Conservation (phyloP, 768 basidiomycete genomes). For the Phaeotremella fagi region DNA sequence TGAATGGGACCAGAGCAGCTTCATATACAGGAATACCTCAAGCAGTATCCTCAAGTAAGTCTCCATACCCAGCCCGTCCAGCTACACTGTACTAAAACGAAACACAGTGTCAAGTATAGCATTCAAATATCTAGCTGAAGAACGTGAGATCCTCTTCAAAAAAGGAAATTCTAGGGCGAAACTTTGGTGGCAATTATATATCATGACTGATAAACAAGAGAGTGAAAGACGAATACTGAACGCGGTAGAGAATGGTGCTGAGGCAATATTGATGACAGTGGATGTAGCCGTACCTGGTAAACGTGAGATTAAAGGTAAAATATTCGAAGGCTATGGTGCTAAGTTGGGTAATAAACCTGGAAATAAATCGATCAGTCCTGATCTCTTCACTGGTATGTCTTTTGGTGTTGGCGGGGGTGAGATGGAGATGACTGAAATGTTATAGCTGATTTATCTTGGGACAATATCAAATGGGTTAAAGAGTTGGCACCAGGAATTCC, state of each 20-base stretch:
- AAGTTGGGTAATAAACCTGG: background rate
- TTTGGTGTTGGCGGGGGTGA: background rate
- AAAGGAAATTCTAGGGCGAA: background rate
- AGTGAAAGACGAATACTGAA: background rate
- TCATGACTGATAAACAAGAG: background rate
- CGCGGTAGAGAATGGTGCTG: background rate
- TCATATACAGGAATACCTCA: background rate
- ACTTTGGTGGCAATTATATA: background rate
- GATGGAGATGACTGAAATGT: too few relatives aligned
- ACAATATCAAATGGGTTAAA: background rate
- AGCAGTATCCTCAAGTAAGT: background rate
- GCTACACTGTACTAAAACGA: background rate
- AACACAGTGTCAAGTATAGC: background rate
- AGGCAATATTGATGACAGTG: background rate
- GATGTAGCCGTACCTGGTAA: background rate
- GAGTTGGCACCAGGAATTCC: background rate
- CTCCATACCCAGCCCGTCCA: background rate
- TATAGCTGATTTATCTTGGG: background rate
- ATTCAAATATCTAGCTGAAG: background rate
- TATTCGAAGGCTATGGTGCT: background rate
- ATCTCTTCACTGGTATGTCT: background rate
- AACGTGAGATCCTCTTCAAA: background rate
- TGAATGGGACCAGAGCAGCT: background rate
- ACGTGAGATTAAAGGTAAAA: background rate
- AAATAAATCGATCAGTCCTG: background rate